Base-by-base conservation (phyloP, 352 stramenopile species). In the Phytophthora europaea region DNA sequence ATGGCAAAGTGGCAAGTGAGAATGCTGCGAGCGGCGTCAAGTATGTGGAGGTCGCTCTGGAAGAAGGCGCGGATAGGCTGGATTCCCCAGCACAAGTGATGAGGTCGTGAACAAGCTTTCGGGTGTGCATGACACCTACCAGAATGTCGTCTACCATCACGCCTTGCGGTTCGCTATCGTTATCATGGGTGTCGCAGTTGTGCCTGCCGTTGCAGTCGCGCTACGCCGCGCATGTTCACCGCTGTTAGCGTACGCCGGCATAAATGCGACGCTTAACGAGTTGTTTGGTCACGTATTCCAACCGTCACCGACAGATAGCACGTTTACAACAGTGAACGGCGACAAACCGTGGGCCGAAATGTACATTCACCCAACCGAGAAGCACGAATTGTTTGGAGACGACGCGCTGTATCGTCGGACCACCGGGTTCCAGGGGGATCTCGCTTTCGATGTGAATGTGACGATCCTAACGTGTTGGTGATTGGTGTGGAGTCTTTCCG, bases 401-500 rank as follows among this genome's bases (percentile, higher is more conserved):
- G 47, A 58, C 36, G 58, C 67, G 10, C 68, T 75, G 33, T 75
- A 63, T 48, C 36, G 68, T 33, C 62, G 62, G 9, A 72, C 68
- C 15, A 84, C 65, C 0, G 83, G 79, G 0, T 90, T 88, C 59
- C 54, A 79, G 6, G 83, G 81, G 16, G 50, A 73, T 2, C 51
- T 84, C n/a, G 72, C 76, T 26, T 88, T 88, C 33, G n/a, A n/a
- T n/a, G n/a, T n/a, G n/a, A n/a, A n/a, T n/a, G n/a, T n/a, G n/a
- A n/a, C n/a, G n/a, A n/a, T n/a, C n/a, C n/a, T n/a, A n/a, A n/a
- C n/a, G n/a, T n/a, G n/a, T n/a, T 90, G 4, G 67, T 90, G 6
- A 72, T 90, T 28, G 75, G 52, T 12, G 70, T 90, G 36, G 81
- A 90, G 58, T 90, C 83, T 34, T 88, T 89, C 53, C 77, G 83